These are phyloP conservation scores for Heterobasidion irregulare DNA, from an alignment of 1,284 basidiomycete species.

Conservation along the genomic window DNA sequence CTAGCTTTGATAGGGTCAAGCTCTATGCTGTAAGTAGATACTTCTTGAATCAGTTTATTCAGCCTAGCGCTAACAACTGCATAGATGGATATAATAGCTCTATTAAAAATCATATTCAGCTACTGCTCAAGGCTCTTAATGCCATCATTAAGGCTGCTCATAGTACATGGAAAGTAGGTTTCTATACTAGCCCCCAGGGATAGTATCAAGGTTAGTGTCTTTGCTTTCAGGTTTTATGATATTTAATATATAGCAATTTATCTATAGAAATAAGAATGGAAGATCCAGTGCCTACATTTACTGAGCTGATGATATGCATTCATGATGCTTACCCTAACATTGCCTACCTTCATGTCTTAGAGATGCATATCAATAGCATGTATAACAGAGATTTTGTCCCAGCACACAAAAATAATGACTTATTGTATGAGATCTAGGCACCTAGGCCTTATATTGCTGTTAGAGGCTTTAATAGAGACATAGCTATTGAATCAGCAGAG, in stretches of 20 bases:
- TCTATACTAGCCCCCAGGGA: constrained; percentile 36
- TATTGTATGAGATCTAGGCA: constrained; percentile 17
- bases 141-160: constrained; percentile 18
- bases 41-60: constrained; percentile 31
- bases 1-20: constrained; percentile 29
- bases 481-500: constrained; percentile 15
- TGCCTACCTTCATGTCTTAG: constrained; percentile 15
- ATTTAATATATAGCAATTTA: neutral
- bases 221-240: neutral
- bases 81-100: constrained; percentile 54
- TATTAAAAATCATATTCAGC: constrained; percentile 43
- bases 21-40: constrained; percentile 32
- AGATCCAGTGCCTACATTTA: constrained; percentile 5
- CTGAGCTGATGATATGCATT: neutral
- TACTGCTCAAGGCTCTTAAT: constrained; percentile 36
- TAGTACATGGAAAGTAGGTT: constrained; percentile 20
- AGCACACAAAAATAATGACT: constrained; percentile 16
- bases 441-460: constrained; percentile 23
- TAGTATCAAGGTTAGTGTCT: constrained; percentile 14
- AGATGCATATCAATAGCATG: constrained; percentile 20
- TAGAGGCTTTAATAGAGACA: constrained; percentile 21
- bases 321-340: neutral
- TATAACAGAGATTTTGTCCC: constrained; percentile 2
- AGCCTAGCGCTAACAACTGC: constrained; percentile 36
- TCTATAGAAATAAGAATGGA: constrained; percentile 13